phyloP scores from a whole-genome alignment of 179 eudicot genomes.

The Sideroxylon spinosum region DNA sequence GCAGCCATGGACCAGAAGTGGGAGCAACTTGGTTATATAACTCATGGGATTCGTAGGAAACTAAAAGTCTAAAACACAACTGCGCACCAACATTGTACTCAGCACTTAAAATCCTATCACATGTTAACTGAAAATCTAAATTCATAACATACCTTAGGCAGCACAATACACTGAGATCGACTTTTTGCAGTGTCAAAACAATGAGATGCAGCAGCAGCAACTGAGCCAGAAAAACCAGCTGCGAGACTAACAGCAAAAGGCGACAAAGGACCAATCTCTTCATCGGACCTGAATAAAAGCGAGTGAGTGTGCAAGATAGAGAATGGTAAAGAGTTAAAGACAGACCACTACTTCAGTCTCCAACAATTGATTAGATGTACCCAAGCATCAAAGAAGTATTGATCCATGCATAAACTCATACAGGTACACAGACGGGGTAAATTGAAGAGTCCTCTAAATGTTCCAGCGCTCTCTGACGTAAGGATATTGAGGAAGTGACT shows the following conservation, averaged over 20 bases:
- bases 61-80: neutral
- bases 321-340: neutral
- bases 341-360: neutral
- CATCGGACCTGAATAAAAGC: conserved; percentile 37
- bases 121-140: neutral
- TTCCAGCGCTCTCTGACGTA: neutral
- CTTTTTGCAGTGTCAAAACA: conserved; percentile 81
- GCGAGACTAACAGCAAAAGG: conserved; percentile 72
- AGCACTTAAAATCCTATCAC: neutral
- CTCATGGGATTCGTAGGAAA: neutral
- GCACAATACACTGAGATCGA: conserved; percentile 74
- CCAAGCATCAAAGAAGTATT: neutral
- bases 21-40: neutral
- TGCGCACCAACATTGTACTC: neutral
- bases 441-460: neutral
- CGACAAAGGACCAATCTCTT: conserved; percentile 71
- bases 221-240: conserved; percentile 80
- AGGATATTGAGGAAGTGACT: neutral
- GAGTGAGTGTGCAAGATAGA: neutral
- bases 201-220: conserved; percentile 95
- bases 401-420: neutral
- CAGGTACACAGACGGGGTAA: neutral
- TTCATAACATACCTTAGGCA: conserved; percentile 52
- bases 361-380: neutral
- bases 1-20: neutral